Base-by-base conservation (phyloP, 2,329 filamentous ascomycete species). In the Zymoseptoria brevis region DNA sequence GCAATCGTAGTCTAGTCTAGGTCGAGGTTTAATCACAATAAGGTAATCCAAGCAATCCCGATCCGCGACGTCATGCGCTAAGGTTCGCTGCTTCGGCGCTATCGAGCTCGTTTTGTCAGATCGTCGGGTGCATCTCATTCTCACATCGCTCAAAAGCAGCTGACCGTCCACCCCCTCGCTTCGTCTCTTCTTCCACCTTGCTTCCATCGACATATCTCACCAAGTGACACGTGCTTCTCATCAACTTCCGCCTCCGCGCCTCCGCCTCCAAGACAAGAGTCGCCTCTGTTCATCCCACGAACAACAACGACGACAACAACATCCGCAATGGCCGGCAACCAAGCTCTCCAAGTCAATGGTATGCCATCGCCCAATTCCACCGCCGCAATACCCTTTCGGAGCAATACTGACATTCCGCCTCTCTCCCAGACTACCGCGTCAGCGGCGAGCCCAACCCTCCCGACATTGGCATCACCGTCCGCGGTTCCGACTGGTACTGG, bases 401-500 rank as follows among this genome's bases (percentile, higher is more conserved):
- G 22, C 6, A n/a, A 19, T 22, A 29, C 19, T 19, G 19, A 52
- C 48, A 55, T 49, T 8, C 8, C 7, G 8, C 26, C 2, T 29
- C 49, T 48, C 60, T 59, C 45, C 16, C 54, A 76, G 75, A 65
- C 62, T 75, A 76, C 60, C 75, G 75, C 13, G 76, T 77, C 59
- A 79, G 78, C 61, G 80, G 79, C 61, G 56, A 53, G 11, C 60
- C 54, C 7, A n/a, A 13, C 13, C 69, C 66, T 2, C 79, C 79
- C 16, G 76, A 86, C 67, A 80, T 87, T 49, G 75, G 75, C 62
- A 84, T 87, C 66, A 86, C 83, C 9, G 75, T 71, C 19, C 81
- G 73, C 67, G 85, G 83, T 13, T 86, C 83, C 0, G 78, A 86
- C 69, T 85, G 81, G 75, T 85, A 86, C 68, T 88, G 81, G 73